Evolutionary conservation across 352 stramenopile species (phyloP), one percentile per base, ranked within the genome.

Genomic region (Phytophthora capsici): DNA sequence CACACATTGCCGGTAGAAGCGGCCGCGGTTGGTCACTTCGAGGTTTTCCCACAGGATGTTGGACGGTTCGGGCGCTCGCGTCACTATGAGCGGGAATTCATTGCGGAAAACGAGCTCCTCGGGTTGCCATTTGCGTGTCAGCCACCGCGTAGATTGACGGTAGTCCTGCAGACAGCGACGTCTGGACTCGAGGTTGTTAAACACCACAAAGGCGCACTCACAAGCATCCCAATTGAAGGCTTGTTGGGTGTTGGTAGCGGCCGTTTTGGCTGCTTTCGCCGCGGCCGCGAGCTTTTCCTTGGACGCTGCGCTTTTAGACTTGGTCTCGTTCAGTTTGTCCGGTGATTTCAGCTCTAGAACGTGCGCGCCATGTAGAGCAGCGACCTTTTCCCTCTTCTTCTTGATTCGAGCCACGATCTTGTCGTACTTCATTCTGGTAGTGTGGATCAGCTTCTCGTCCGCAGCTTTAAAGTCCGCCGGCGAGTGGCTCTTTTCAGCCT

Each of bases 41-140:
- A 94, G 71, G 46, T 93, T 95, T 55, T 95, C 85, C 87, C 87
- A 95, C 37, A 94, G 59, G 25, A 95, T 94, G 23, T 95, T 93
- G 2, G 85, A 91, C 12, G 87, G 87, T 50, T 95, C 87, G 6
- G 85, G 83, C 1, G 87, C 87, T 8, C 67, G 56, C 0, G 37
- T 60, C 5, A 95, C 80, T 23, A 84, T 75, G 1, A 95, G 37
- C 6, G 75, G 59, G 46, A 69, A 65, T 20, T 65, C 58, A 2
- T 76, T 23, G 1, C 82, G 80, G 49, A 92, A 94, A 1, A 77
- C 76, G 4, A 94, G 52, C 1, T 48, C 12, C 26, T 69, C 71
- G 0, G 86, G 86, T 32, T 92, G 82, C 41, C 70, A 86, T 1
- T 63, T 55, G 7, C 68, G 73, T 1, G 81, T 37, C 4, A 89